Evolutionary conservation across 2,329 filamentous ascomycete species (phyloP).

Genomic region (Penicillium sp.): DNA sequence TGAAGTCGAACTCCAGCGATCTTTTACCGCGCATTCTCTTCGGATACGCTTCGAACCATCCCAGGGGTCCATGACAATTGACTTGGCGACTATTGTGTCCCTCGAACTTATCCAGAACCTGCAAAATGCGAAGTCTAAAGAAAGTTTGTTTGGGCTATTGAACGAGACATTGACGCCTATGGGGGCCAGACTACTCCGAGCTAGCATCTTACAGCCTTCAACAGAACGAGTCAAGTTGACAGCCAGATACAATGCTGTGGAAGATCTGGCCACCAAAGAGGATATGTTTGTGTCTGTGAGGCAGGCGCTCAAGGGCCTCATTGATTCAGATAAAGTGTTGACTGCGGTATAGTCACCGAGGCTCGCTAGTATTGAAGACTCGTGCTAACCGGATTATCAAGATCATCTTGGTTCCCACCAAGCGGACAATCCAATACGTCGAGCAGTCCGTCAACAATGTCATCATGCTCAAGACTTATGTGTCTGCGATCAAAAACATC

Average conservation of each 20-base stretch:
- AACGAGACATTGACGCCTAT: constrained; percentile 86
- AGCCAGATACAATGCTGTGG: constrained; percentile 76
- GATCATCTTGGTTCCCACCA: constrained; percentile 73
- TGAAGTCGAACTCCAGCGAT: constrained; percentile 66
- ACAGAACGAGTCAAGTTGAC: constrained; percentile 68
- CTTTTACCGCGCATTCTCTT: constrained; percentile 75
- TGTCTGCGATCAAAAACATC: constrained; percentile 66
- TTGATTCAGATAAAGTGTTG: constrained; percentile 77
- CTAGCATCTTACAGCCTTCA: constrained; percentile 84
- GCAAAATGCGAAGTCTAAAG: constrained; percentile 71
- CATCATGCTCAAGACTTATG: constrained; percentile 80
- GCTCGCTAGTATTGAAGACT: not conserved
- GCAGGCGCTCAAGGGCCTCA: constrained; percentile 70
- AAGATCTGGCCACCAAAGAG: constrained; percentile 77
- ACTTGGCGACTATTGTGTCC: constrained; percentile 80
- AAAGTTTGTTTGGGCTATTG: constrained; percentile 79
- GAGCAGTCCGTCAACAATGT: constrained; percentile 85
- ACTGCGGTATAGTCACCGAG: constrained; percentile 59
- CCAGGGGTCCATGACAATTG: constrained; percentile 94
- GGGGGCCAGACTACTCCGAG: constrained; percentile 79
- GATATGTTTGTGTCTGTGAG: constrained; percentile 79
- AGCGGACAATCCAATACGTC: constrained; percentile 64
- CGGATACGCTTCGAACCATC: constrained; percentile 84
- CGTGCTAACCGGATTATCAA: constrained; percentile 38
- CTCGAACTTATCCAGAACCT: constrained; percentile 90